These are phyloP conservation scores for Barnettozyma siamensis DNA, from an alignment of 805 yeast species.

Conservation along the genomic window DNA sequence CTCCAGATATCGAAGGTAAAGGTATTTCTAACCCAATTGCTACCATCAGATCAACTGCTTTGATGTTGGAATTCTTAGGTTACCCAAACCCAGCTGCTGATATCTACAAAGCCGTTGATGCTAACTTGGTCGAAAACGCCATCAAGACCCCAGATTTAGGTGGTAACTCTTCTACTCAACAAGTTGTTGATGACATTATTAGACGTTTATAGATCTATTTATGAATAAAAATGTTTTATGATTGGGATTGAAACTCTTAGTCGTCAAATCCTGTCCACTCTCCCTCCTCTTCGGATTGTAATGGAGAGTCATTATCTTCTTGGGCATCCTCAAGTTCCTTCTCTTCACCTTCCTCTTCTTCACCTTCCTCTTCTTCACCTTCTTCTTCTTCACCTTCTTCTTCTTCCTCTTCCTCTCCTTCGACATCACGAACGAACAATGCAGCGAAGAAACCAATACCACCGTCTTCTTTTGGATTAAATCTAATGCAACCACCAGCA, in stretches of 20 bases:
- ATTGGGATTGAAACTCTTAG: conserved; percentile 1
- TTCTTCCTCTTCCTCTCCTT: conserved; percentile 3
- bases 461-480: conserved; percentile 83
- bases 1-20: conserved; percentile 96
- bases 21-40: conserved; percentile 96
- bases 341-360: conserved; percentile 1
- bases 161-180: conserved; percentile 79
- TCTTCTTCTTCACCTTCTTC: background rate
- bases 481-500: conserved; percentile 85
- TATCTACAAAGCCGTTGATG: conserved; percentile 92
- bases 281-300: conserved; percentile 7
- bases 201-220: conserved; percentile 19
- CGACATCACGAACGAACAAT: conserved; percentile 55
- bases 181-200: conserved; percentile 81
- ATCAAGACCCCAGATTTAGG: conserved; percentile 91
- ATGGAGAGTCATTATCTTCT: conserved; percentile 3
- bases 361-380: background rate
- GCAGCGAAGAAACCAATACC: conserved; percentile 99
- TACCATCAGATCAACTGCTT: conserved; percentile 94
- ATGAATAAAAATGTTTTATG: background rate
- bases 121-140: conserved; percentile 73
- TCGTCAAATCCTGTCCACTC: conserved; percentile 34
- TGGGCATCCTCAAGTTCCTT: background rate
- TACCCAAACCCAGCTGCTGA: conserved; percentile 82
- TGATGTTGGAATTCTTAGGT: conserved; percentile 96